Percentiles rank a stretch among this genome's conserved stretches.
Evolutionary conservation across 148 eudicot genomes (phyloP).

Genomic region (Bassia scoparia): DNA sequence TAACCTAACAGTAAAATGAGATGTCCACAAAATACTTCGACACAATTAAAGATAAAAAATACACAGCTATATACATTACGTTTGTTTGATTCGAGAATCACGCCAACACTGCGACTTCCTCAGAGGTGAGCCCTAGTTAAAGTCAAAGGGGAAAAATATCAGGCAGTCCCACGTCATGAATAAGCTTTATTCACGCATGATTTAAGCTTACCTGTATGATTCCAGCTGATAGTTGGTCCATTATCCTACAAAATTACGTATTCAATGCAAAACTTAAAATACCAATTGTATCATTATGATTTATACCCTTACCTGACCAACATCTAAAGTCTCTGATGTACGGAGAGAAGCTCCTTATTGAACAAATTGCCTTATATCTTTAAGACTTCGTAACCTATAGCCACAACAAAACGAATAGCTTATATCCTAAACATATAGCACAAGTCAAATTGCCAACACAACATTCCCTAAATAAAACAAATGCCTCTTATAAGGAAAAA

Average conservation of each 20-base stretch:
- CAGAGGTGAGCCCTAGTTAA: conserved; percentile 68
- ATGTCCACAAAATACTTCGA: neutral
- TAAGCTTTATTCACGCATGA: neutral
- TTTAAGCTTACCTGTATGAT: conserved; percentile 50
- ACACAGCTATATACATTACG: conserved; percentile 42
- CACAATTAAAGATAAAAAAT: neutral
- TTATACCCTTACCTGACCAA: conserved; percentile 60
- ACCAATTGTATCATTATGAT: neutral
- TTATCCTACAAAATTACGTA: conserved; percentile 51
- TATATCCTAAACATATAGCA: neutral
- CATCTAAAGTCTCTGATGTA: conserved; percentile 91
- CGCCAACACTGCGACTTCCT: conserved; percentile 92
- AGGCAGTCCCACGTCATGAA: conserved; percentile 23
- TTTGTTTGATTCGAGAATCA: conserved; percentile 70
- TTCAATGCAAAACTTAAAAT: conserved; percentile 29
- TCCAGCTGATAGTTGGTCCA: conserved; percentile 47
- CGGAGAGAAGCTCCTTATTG: conserved; percentile 95
- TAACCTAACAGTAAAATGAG: neutral
- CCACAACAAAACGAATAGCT: conserved; percentile 15
- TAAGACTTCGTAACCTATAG: conserved; percentile 71
- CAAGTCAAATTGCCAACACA: conserved; percentile 3
- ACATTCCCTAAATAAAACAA: neutral
- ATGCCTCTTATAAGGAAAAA: neutral
- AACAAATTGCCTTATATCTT: conserved; percentile 87
- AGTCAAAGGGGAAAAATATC: conserved; percentile 22